Conservation (phyloP, 305 asterid species). For the Fraxinus albicans region DNA sequence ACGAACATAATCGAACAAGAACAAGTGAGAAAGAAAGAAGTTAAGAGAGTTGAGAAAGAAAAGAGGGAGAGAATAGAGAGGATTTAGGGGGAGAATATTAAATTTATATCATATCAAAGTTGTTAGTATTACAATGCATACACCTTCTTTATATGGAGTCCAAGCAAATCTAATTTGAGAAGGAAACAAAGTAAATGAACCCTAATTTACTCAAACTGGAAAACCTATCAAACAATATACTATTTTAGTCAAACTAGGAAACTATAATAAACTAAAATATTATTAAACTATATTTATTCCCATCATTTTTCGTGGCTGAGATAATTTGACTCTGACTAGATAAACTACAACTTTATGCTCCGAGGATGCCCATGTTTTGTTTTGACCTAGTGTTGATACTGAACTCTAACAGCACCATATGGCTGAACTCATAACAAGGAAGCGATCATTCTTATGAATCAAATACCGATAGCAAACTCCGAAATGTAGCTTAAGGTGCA, state of each 20-base stretch:
- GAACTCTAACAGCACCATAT: background rate
- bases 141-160: background rate
- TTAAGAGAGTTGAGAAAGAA: background rate
- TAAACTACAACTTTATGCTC: background rate
- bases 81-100: background rate
- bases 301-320: background rate
- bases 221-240: background rate
- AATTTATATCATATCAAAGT: background rate
- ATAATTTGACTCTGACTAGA: background rate
- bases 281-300: background rate
- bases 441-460: background rate
- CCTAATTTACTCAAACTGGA: background rate
- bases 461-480: background rate
- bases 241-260: background rate
- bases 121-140: background rate
- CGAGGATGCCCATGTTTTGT: background rate
- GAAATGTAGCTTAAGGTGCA: background rate
- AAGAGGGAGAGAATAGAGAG: background rate
- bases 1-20: background rate
- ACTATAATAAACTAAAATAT: background rate
- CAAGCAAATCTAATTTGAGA: background rate
- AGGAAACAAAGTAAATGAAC: background rate
- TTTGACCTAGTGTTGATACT: background rate
- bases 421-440: background rate
- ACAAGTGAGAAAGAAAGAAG: background rate